phyloP scores from a whole-genome alignment of 2,329 filamentous ascomycete species.

The Metarhizium rileyi region DNA sequence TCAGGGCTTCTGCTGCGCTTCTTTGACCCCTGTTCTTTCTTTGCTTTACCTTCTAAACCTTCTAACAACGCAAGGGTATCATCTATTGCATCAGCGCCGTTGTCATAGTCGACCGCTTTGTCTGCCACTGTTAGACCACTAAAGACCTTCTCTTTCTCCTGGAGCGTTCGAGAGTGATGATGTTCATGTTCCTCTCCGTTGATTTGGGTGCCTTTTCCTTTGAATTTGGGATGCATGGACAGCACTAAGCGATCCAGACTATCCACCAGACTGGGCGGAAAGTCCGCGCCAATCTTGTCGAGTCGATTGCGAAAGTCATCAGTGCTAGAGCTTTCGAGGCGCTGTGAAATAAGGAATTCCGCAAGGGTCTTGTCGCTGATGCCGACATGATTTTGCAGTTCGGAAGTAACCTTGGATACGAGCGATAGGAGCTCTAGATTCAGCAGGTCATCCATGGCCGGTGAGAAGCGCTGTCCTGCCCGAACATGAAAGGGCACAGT shows the following conservation, averaged over 20 bases:
- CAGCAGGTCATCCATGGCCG: conserved; percentile 76
- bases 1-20: conserved; percentile 53
- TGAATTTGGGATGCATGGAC: conserved; percentile 87
- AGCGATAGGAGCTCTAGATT: conserved; percentile 89
- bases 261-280: conserved; percentile 77
- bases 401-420: conserved; percentile 87
- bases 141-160: conserved; percentile 80
- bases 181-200: conserved; percentile 32
- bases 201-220: conserved; percentile 37
- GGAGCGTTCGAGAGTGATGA: conserved; percentile 35
- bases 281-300: conserved; percentile 66
- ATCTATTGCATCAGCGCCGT: conserved; percentile 61
- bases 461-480: conserved; percentile 10
- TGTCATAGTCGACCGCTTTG: conserved; percentile 38
- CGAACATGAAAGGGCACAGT: not conserved
- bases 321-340: conserved; percentile 61
- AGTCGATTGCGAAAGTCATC: conserved; percentile 68
- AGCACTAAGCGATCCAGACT: conserved; percentile 83
- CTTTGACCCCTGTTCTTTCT: conserved; percentile 36
- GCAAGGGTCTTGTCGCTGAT: conserved; percentile 90
- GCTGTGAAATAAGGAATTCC: conserved; percentile 91
- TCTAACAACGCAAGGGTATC: conserved; percentile 92
- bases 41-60: conserved; percentile 61
- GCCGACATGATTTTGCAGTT: conserved; percentile 88
- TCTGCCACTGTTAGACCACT: conserved; percentile 83